Percentiles rank a stretch among this genome's conserved stretches.
These are phyloP conservation scores for Coemansia sp. DNA, from an alignment of 192 early-diverging fungal genomes.

Conservation along the genomic window DNA sequence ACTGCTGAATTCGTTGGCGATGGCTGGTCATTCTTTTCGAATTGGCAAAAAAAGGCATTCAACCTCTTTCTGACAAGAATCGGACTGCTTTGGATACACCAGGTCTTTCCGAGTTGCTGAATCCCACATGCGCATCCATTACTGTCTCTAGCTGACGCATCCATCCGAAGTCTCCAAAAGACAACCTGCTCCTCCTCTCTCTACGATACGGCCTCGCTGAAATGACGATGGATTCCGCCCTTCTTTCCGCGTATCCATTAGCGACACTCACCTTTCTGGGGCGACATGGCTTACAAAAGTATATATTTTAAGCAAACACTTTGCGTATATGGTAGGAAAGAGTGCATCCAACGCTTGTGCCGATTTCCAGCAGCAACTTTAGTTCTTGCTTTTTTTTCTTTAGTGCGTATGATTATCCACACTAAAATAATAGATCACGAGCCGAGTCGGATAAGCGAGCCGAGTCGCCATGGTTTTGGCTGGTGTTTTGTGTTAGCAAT, in stretches of 20 bases:
- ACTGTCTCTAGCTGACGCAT: not conserved
- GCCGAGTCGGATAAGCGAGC: not conserved
- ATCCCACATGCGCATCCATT: constrained; percentile 4
- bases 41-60: no score
- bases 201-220: not conserved
- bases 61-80: no score
- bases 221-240: constrained; percentile 13
- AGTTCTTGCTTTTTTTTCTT: constrained; percentile 8
- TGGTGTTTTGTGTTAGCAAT: no score
- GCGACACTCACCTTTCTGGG: constrained; percentile 37
- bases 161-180: not conserved
- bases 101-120: not conserved
- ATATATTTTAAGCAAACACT: constrained; percentile 17
- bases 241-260: constrained; percentile 3
- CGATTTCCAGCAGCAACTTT: not conserved
- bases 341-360: constrained; percentile 15
- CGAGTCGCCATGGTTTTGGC: no score
- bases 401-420: not conserved
- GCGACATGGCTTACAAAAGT: constrained; percentile 37
- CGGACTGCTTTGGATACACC: no score
- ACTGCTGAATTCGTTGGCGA: no score
- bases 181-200: not conserved
- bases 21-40: no score
- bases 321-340: constrained; percentile 22
- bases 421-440: not conserved